Evolutionary conservation across 2,329 filamentous ascomycete genomes (phyloP).

Genomic region (Epichloe sibirici): DNA sequence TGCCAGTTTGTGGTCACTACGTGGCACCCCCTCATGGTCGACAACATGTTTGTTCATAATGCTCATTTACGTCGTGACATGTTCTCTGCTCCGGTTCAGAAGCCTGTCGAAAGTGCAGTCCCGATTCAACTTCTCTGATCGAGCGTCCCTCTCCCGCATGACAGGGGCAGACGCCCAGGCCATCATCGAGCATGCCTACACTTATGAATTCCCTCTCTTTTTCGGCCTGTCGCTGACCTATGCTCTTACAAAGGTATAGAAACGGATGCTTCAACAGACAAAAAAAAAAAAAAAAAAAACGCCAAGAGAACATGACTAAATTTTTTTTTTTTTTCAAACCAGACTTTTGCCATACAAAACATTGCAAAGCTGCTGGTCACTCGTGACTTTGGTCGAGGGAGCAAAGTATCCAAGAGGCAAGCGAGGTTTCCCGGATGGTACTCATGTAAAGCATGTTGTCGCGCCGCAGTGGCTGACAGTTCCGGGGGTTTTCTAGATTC

Average conservation of each 20-base stretch:
- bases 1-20: neutral
- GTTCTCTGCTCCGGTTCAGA: conserved; percentile 24
- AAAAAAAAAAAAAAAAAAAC: rapidly evolving
- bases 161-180: conserved; percentile 32
- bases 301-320: neutral
- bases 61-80: conserved; percentile 21
- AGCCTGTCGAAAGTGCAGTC: conserved; percentile 18
- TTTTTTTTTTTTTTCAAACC: neutral
- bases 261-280: too few species aligned
- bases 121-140: conserved; percentile 20
- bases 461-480: too few species aligned
- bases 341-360: conserved; percentile 29
- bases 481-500: conserved; percentile 18
- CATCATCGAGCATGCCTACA: conserved; percentile 24
- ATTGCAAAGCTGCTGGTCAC: conserved; percentile 26
- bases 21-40: neutral
- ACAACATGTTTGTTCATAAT: conserved; percentile 4
- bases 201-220: conserved; percentile 26
- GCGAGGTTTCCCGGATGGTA: neutral
- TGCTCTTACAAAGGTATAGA: conserved; percentile 26
- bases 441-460: neutral
- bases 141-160: conserved; percentile 26
- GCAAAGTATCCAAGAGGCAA: conserved; percentile 25
- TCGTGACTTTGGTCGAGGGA: conserved; percentile 21
- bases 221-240: conserved; percentile 26